These are phyloP conservation scores for Phyllosticta capitalensis DNA, from an alignment of 2,329 filamentous ascomycete species.

Conservation along the genomic window DNA sequence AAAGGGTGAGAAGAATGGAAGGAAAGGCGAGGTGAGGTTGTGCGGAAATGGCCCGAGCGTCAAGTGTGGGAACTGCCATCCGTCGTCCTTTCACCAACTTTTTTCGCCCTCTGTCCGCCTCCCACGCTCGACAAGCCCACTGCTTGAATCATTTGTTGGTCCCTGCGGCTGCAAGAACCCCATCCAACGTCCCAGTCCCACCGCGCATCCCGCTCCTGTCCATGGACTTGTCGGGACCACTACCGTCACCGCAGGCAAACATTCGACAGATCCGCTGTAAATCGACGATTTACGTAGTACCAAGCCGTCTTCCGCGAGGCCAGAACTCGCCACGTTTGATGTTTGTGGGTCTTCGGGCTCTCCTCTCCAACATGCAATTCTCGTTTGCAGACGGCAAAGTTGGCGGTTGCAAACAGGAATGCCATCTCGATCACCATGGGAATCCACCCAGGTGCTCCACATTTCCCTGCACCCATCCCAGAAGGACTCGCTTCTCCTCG, in stretches of 20 bases:
- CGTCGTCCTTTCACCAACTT: not conserved
- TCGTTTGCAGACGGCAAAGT: not conserved
- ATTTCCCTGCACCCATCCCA: not conserved
- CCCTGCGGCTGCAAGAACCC: not conserved
- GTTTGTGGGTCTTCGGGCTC: not conserved
- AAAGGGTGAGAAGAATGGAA: not conserved
- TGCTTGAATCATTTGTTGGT: not conserved
- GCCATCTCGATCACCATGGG: not conserved
- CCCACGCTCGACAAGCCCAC: not conserved
- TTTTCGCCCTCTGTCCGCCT: not conserved
- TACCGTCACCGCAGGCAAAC: not conserved
- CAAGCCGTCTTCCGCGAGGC: not conserved
- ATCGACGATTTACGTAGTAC: not conserved
- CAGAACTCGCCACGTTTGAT: not conserved
- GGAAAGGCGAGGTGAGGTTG: not conserved
- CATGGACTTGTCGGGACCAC: not conserved
- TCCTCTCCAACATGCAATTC: not conserved
- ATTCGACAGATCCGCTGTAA: not conserved
- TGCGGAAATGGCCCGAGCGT: not conserved
- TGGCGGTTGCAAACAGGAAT: not conserved
- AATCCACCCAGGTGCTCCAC: not conserved
- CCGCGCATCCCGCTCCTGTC: not conserved
- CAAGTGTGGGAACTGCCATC: too few species aligned
- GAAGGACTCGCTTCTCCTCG: not conserved
- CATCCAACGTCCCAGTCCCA: not conserved